A percentile compares a stretch with the other conserved stretches of the same genome.
Evolutionary conservation across 495 filamentous ascomycete genomes (phyloP).

Genomic region (Aspergillus heteromorphus): DNA sequence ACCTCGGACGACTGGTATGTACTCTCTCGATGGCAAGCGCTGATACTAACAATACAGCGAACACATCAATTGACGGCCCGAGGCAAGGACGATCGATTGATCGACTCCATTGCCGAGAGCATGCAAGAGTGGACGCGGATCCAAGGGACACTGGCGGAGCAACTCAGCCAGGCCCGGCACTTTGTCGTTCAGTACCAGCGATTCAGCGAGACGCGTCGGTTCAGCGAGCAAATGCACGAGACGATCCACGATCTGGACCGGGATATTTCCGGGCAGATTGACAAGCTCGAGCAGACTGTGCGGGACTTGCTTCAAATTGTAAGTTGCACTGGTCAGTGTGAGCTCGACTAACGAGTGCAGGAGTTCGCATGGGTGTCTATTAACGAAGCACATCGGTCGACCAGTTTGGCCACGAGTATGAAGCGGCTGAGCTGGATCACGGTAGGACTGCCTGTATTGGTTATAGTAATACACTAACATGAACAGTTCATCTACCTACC

Average conservation of each 20-base stretch:
- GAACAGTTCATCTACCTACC: conserved; percentile 30
- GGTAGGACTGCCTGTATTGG: conserved; percentile 5
- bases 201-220: conserved; percentile 10
- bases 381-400: conserved; percentile 26
- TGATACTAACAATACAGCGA: background rate
- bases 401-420: conserved; percentile 22
- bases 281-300: conserved; percentile 18
- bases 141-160: conserved; percentile 11
- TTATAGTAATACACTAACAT: conserved; percentile 5
- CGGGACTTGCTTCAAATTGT: conserved; percentile 20
- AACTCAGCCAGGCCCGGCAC: conserved; percentile 9
- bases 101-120: conserved; percentile 10
- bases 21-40: background rate
- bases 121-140: conserved; percentile 18
- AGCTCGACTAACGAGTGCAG: conserved; percentile 1
- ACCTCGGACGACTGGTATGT: conserved; percentile 7
- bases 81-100: conserved; percentile 10
- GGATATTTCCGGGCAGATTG: conserved; percentile 11
- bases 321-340: background rate
- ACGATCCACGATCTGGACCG: conserved; percentile 10
- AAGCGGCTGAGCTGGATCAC: conserved; percentile 34
- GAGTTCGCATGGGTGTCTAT: conserved; percentile 23
- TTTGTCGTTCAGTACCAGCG: conserved; percentile 16
- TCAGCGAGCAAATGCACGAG: conserved; percentile 13
- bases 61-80: conserved; percentile 12